Evolutionary conservation across 345 rosid species (phyloP), one percentile per base, ranked within the genome.

Genomic region (Theobroma cacao): DNA sequence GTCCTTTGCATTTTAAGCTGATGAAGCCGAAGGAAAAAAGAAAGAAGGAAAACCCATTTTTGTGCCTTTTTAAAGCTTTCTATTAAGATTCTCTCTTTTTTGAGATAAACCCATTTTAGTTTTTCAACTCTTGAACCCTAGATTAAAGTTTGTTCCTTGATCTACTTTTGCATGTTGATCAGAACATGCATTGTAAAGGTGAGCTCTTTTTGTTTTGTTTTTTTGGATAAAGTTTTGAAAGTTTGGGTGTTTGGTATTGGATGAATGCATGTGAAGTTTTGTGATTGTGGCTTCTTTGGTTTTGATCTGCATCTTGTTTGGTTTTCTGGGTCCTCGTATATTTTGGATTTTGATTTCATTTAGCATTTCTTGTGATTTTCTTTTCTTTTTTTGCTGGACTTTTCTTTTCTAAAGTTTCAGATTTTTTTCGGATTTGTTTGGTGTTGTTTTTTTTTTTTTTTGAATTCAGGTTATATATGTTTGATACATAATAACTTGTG

Each of bases 21-120:
- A 67, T 14, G 34, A 43, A 68, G 73, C 20, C 2, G 43, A 67
- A 67, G 52, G 20, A 67, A 40, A 38, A 68, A 68, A 43, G 75
- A 63, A 83, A 82, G 74, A 68, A 68, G 34, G 43, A 68, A 68
- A 68, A 43, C 34, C 55, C 34, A 14, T 68, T 68, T 65, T 43
- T 41, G 52, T 66, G 31, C 52, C 7, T 2, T 22, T 40, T 43
- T 12, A 24, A 26, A 43, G 55, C 73, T 43, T 43, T 43, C 28
- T 43, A 7, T 68, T 26, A 68, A 68, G n/a, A 68, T 68, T 68
- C 55, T 68, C 30, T 26, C 53, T 8, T 43, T 43, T 68, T 24
- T 43, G 34, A 68, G 73, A 67, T 24, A 34, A 66, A 24, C 53
- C 33, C 53, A 41, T 67, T 67, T 67, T 18, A 41, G 53, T 24